Base-by-base conservation (phyloP, 2,329 filamentous ascomycete species). In the Hypoxylon sp. region DNA sequence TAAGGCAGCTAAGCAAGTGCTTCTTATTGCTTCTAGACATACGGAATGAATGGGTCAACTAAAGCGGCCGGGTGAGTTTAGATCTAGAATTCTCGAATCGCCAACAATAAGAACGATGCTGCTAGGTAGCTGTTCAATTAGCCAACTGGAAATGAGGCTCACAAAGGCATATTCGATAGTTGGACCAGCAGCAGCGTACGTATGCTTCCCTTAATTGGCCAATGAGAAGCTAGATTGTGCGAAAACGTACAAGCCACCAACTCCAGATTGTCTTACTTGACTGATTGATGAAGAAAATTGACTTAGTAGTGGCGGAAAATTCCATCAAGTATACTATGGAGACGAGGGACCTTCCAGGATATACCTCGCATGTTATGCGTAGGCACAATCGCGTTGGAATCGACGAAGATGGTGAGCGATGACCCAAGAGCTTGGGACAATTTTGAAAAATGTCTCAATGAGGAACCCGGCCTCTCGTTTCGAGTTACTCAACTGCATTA, bases 351-450 rank as follows among this genome's bases (percentile, higher is more conserved):
- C 13, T 11, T 57, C 57, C 22, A 54, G 52, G 64, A 56, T 70
- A 47, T 57, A 51, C 61, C 68, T 55, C 65, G 61, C 33, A 24
- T 57, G 11, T 46, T 42, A 54, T 52, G 58, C 47, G 52, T 47
- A 61, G 33, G 52, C 33, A 65, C 52, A 58, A 50, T 37, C 42
- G 47, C 51, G 3, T 26, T 51, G 14, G 31, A 61, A 61, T 42
- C 10, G 48, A 47, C 37, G 39, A 68, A 63, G 33, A 29, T 46
- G n/a, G 55, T 56, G 24, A 46, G 35, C 29, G 26, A 54, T 24
- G 47, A 65, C 54, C 68, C 68, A 70, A 70, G 64, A 58, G 61
- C 53, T 65, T 63, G 68, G 68, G 46, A 65, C 68, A 47, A 57
- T 46, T 54, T 51, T 56, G 5, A 51, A 47, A 60, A 60, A 66